phyloP scores from a whole-genome alignment of 1,284 basidiomycete genomes.

The Ceratorhiza oryzae-sativae region DNA sequence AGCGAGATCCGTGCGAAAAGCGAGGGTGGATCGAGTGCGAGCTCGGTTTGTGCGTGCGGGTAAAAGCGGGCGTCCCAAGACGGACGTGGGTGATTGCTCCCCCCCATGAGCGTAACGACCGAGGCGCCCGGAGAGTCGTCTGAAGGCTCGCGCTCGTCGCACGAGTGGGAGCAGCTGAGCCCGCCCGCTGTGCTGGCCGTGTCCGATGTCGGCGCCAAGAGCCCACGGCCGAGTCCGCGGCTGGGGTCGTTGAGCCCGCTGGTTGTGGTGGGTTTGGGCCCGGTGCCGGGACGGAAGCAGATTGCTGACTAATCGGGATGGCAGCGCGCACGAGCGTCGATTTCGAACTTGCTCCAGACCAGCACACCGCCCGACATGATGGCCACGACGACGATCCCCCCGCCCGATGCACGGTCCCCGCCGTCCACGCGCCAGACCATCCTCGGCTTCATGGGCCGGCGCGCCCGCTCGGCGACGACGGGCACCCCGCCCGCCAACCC shows the following conservation, averaged over 20 bases:
- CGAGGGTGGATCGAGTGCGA: conserved; percentile 5
- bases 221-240: conserved; percentile 5
- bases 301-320: conserved; percentile 21
- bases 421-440: conserved; percentile 37
- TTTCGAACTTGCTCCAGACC: conserved; percentile 32
- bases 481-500: conserved; percentile 2
- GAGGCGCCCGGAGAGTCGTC: conserved; percentile 3
- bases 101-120: conserved; percentile 10
- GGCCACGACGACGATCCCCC: conserved; percentile 5
- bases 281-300: conserved; percentile 34
- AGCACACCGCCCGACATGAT: conserved; percentile 17
- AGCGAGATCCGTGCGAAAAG: conserved; percentile 28
- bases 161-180: conserved; percentile 15
- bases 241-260: conserved; percentile 20
- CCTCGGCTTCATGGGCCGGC: conserved; percentile 40
- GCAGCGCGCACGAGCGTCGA: conserved; percentile 21
- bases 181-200: background rate
- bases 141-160: conserved; percentile 11
- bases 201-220: background rate
- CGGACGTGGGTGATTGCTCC: background rate
- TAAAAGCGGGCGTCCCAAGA: background rate
- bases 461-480: conserved; percentile 38
- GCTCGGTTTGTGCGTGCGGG: background rate
- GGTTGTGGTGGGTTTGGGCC: conserved; percentile 27
- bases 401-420: conserved; percentile 6